phyloP scores from a whole-genome alignment of 176 grass and related monocot genomes.

The Oryza nivara region DNA sequence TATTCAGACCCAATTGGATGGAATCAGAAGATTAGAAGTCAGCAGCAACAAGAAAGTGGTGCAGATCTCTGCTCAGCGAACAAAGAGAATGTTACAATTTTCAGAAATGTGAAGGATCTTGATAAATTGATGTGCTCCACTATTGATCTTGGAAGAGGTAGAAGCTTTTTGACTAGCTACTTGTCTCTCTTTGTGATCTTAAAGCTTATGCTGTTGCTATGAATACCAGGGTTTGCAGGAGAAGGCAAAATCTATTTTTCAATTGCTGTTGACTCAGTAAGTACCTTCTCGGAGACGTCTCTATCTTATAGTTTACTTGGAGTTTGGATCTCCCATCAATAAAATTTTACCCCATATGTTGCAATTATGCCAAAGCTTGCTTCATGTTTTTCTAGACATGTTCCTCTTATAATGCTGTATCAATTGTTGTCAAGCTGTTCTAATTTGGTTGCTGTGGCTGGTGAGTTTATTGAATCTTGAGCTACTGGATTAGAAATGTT shows the following conservation, averaged over 20 bases:
- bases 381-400: neutral
- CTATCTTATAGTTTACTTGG: slow-evolving; percentile 19
- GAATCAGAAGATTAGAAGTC: slow-evolving; percentile 56
- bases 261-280: slow-evolving; percentile 81
- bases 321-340: neutral
- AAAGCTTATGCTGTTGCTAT: slow-evolving; percentile 7
- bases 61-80: slow-evolving; percentile 13
- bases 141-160: slow-evolving; percentile 74
- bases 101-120: slow-evolving; percentile 67
- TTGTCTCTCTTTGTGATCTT: slow-evolving; percentile 25
- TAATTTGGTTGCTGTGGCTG: neutral
- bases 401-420: slow-evolving; percentile 12
- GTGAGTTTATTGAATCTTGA: neutral
- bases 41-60: slow-evolving; percentile 30
- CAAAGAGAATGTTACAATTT: slow-evolving; percentile 42
- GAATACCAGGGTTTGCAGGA: slow-evolving; percentile 62
- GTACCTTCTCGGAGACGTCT: slow-evolving; percentile 1
- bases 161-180: neutral
- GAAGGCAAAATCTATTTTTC: slow-evolving; percentile 62
- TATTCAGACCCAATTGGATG: slow-evolving; percentile 87
- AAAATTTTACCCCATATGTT: neutral
- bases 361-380: neutral
- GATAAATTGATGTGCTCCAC: slow-evolving; percentile 54
- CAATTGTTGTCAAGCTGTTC: neutral
- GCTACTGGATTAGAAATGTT: neutral